These are phyloP conservation scores for Olyra latifolia DNA, from an alignment of 176 grass and related monocot genomes.

Conservation along the genomic window DNA sequence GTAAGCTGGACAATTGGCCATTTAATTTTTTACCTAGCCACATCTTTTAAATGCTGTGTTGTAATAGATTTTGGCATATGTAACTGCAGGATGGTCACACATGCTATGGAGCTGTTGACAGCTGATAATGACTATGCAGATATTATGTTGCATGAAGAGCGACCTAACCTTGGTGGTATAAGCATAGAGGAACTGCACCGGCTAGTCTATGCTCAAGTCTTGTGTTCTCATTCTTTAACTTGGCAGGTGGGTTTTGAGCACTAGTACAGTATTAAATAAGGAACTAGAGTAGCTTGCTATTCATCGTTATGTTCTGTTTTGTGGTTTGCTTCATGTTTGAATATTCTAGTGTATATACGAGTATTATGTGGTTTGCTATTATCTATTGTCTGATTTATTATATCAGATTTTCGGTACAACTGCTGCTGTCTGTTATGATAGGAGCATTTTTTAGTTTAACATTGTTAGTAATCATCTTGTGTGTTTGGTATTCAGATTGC, in stretches of 20 bases:
- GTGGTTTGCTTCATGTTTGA: constrained; percentile 18
- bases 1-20: constrained; percentile 50
- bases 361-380: not conserved
- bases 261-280: not conserved
- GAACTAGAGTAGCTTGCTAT: not conserved
- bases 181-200: constrained; percentile 89
- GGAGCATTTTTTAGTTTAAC: not conserved
- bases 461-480: constrained; percentile 25
- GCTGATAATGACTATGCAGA: constrained; percentile 81
- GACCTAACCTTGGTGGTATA: constrained; percentile 73
- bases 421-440: constrained; percentile 27
- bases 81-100: constrained; percentile 82
- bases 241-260: constrained; percentile 79
- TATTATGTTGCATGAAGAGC: constrained; percentile 78
- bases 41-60: constrained; percentile 4
- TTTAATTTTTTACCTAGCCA: constrained; percentile 15
- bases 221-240: constrained; percentile 91
- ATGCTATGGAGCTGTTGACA: constrained; percentile 84
- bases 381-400: constrained; percentile 1
- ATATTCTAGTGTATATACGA: not conserved
- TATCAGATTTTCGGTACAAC: not conserved
- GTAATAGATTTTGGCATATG: constrained; percentile 34
- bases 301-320: not conserved
- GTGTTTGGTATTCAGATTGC: constrained; percentile 77
- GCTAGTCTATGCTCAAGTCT: constrained; percentile 89